These are phyloP conservation scores for Cerioporus squamosus DNA, from an alignment of 1,284 basidiomycete genomes.

Conservation along the genomic window DNA sequence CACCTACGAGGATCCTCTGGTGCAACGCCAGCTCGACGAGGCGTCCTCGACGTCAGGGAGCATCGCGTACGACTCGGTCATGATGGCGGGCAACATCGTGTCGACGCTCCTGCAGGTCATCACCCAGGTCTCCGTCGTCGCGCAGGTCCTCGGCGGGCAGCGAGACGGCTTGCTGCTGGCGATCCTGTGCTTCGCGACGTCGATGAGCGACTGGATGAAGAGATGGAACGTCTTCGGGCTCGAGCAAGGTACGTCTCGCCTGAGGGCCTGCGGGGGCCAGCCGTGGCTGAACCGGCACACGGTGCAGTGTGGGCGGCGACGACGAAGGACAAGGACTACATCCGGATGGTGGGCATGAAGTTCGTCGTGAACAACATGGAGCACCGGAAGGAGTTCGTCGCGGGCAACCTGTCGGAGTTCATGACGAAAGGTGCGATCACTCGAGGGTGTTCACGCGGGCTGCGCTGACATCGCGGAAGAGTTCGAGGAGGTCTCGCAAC, in stretches of 20 bases:
- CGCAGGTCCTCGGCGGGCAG: conserved; percentile 61
- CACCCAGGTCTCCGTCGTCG: conserved; percentile 68
- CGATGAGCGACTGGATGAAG: conserved; percentile 28
- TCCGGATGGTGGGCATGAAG: conserved; percentile 69
- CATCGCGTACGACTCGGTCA: conserved; percentile 65
- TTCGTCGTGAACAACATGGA: conserved; percentile 50
- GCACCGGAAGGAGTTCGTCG: conserved; percentile 77
- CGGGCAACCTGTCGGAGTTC: conserved; percentile 62
- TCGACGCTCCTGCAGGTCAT: conserved; percentile 57
- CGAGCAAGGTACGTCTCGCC: conserved; percentile 12
- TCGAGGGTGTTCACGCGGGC: not conserved
- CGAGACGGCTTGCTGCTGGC: conserved; percentile 68
- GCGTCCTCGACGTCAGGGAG: conserved; percentile 48
- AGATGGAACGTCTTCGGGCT: conserved; percentile 15
- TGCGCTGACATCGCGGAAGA: conserved; percentile 16
- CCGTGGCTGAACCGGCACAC: not conserved
- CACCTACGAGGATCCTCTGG: conserved; percentile 68
- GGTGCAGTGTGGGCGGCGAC: conserved; percentile 74
- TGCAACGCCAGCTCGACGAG: conserved; percentile 69
- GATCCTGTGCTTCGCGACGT: conserved; percentile 49
- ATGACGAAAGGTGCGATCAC: conserved; percentile 48
- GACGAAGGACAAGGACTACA: conserved; percentile 63
- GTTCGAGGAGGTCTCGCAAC: conserved; percentile 37
- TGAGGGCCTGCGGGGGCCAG: not conserved
- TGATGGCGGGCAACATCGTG: conserved; percentile 44